These are phyloP conservation scores for Podila verticillata DNA, from an alignment of 192 early-diverging fungal species.

Conservation along the genomic window DNA sequence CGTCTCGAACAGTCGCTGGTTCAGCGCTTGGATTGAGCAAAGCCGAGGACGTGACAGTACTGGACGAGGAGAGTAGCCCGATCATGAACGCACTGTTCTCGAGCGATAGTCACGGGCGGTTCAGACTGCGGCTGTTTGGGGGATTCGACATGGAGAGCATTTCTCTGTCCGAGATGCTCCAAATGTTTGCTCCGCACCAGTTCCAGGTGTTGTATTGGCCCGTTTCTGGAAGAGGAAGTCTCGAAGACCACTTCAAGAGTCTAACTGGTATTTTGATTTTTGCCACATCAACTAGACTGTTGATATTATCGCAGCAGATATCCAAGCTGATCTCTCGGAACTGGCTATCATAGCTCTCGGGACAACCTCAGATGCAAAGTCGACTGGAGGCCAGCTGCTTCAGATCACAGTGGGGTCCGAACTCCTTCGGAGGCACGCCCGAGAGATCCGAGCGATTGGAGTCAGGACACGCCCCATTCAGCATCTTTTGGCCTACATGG, in stretches of 20 bases:
- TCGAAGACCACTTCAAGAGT: not conserved
- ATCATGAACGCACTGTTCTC: slow-evolving; percentile 35
- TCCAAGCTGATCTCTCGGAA: slow-evolving; percentile 25
- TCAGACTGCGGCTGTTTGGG: slow-evolving; percentile 25
- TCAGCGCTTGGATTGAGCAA: not conserved
- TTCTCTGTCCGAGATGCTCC: slow-evolving; percentile 10
- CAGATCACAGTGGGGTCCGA: slow-evolving; percentile 16
- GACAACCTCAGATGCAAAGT: not conserved
- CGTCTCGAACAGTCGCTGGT: not conserved
- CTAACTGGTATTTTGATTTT: no score
- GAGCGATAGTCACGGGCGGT: slow-evolving; percentile 2
- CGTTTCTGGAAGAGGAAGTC: not conserved
- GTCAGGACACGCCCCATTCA: slow-evolving; percentile 15
- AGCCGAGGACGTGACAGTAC: slow-evolving; percentile 6
- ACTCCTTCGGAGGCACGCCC: slow-evolving; percentile 9
- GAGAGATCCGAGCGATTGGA: slow-evolving; percentile 24
- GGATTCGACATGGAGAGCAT: slow-evolving; percentile 24
- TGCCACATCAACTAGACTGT: not conserved
- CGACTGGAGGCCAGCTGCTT: not conserved
- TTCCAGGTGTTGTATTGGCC: not conserved
- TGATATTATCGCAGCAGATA: slow-evolving; percentile 17
- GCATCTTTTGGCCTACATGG: slow-evolving; percentile 20
- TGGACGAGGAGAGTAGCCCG: slow-evolving; percentile 27
- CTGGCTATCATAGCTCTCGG: slow-evolving; percentile 9
- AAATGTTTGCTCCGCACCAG: not conserved